Evolutionary conservation across 768 basidiomycete species (phyloP).

Genomic region (Trametes cingulata): DNA sequence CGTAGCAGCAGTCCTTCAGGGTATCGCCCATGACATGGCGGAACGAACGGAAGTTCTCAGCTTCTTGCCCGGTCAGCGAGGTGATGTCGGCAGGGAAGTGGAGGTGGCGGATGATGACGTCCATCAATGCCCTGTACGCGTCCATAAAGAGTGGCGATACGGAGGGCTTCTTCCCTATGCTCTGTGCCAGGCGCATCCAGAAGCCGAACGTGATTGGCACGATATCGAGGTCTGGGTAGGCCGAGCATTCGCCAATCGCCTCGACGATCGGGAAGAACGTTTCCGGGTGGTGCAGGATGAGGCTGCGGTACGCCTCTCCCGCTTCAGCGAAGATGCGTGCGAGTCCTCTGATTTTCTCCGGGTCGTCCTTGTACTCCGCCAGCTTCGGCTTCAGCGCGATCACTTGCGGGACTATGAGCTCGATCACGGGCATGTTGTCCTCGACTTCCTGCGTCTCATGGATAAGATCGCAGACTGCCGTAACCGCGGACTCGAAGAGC

Average conservation of each 20-base stretch:
- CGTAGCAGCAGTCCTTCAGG: conserved; percentile 95
- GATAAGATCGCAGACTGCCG: conserved; percentile 90
- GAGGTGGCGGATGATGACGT: conserved; percentile 84
- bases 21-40: conserved; percentile 99
- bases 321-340: conserved; percentile 96
- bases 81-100: conserved; percentile 82
- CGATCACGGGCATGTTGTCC: conserved; percentile 87
- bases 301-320: conserved; percentile 90
- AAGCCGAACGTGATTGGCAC: conserved; percentile 97
- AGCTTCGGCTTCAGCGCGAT: conserved; percentile 71
- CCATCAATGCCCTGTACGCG: conserved; percentile 83
- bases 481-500: conserved; percentile 92
- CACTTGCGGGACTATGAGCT: conserved; percentile 85
- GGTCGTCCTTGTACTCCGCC: conserved; percentile 63
- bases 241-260: conserved; percentile 91
- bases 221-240: conserved; percentile 91
- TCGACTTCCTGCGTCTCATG: conserved; percentile 98
- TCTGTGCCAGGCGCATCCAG: conserved; percentile 96
- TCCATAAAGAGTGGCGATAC: conserved; percentile 77
- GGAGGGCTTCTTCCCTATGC: conserved; percentile 72
- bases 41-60: conserved; percentile 92
- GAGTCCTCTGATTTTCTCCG: conserved; percentile 86
- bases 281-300: conserved; percentile 87
- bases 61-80: conserved; percentile 75
- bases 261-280: conserved; percentile 95